Evolutionary conservation across 768 basidiomycete genomes (phyloP), one percentile per base, ranked within the genome.

Genomic region (Mycena polygramma): DNA sequence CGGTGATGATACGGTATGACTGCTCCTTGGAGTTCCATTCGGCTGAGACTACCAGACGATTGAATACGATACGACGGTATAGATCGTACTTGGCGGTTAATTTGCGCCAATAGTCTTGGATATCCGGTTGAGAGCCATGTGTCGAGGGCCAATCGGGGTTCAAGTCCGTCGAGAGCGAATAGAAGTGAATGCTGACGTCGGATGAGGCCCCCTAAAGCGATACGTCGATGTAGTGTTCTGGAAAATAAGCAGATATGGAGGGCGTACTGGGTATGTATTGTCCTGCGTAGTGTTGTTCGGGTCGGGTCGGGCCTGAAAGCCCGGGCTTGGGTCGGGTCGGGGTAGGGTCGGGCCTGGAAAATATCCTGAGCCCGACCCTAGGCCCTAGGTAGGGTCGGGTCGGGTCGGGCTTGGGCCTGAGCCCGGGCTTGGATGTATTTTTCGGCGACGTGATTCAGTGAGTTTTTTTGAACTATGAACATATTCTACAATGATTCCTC

Each of bases 161-260:
- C 10, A 84, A 80, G 53, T 88, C 86, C 5, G 85, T 81, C 2
- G 87, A 87, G n/a, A 86, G 78, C 30, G 82, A 83, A 71, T 85
- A 87, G 77, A 83, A 84, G 46, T 81, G 79, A 57, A 83, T 81
- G 10, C 76, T 68, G 22, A 86, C 75, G 66, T 87, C 87, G 0
- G 85, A 87, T 3, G 82, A 62, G 76, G 73, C 86, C 82, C 35
- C 86, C 87, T 85, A 83, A n/a, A 3, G 14, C 36, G 72, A 77
- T 22, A 76, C 76, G 41, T 79, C 41, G 2, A 41, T 15, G 15
- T 78, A 45, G 75, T 74, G 52, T 78, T 9, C 15, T 58, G 45
- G 11, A 69, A 22, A 36, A 1, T n/a, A 41, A 60, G 19, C 36
- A 1, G n/a, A 57, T 22, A 51, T 26, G 43, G 20, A 30, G 30